A percentile compares a stretch with the other conserved stretches of the same genome.
These are phyloP conservation scores for Lojkania enalia DNA, from an alignment of 2,329 filamentous ascomycete genomes.

Conservation along the genomic window DNA sequence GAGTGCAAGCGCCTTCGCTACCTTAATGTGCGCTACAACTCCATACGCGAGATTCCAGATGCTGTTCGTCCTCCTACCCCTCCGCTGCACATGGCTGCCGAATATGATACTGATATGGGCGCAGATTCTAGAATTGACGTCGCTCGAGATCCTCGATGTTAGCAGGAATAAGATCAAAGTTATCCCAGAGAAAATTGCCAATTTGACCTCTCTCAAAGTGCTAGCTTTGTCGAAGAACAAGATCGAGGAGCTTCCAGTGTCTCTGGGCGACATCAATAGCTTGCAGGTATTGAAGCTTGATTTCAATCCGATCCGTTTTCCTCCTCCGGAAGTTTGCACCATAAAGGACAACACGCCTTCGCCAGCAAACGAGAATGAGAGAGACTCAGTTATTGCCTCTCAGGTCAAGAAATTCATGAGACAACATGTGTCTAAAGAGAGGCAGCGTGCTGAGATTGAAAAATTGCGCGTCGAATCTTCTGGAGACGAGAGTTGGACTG, in stretches of 20 bases:
- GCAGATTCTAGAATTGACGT: conserved; percentile 84
- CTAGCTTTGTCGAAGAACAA: conserved; percentile 85
- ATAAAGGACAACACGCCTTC: conserved; percentile 47
- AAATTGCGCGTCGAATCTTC: conserved; percentile 49
- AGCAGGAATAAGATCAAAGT: conserved; percentile 81
- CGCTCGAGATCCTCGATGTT: conserved; percentile 90
- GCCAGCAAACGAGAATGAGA: conserved; percentile 61
- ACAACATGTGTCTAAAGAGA: conserved; percentile 44
- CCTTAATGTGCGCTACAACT: conserved; percentile 77
- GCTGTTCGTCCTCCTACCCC: conserved; percentile 54
- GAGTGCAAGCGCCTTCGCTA: conserved; percentile 79
- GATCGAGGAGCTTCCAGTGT: conserved; percentile 80
- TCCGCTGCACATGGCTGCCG: not conserved
- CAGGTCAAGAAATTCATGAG: conserved; percentile 63
- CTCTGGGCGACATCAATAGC: conserved; percentile 86
- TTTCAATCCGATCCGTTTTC: conserved; percentile 82
- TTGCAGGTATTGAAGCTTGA: conserved; percentile 88
- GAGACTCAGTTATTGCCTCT: conserved; percentile 62
- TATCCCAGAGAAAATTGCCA: conserved; percentile 78
- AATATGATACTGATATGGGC: conserved; percentile 12
- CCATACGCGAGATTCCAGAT: conserved; percentile 68
- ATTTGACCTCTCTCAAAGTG: conserved; percentile 83
- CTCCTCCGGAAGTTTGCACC: conserved; percentile 56
- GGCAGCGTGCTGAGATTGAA: conserved; percentile 36
- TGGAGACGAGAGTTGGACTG: conserved; percentile 56